These are phyloP conservation scores for Cystobasidium slooffiae DNA, from an alignment of 1,284 basidiomycete genomes.

Conservation along the genomic window DNA sequence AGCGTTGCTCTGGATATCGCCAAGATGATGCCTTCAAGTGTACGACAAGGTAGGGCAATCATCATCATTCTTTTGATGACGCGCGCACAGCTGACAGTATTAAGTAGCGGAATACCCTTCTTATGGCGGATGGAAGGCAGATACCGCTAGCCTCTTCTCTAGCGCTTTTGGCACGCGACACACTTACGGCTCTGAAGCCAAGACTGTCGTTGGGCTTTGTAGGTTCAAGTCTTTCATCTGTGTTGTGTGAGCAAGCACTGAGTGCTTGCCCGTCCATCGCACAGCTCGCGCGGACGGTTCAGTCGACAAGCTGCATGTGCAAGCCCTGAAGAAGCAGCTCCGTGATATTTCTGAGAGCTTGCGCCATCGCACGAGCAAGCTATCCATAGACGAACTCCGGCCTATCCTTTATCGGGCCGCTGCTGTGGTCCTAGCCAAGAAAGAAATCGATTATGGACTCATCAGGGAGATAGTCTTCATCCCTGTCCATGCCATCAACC, in stretches of 20 bases:
- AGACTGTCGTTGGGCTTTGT: conserved; percentile 37
- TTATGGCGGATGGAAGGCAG: conserved; percentile 56
- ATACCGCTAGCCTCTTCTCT: conserved; percentile 52
- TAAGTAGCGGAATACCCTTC: conserved; percentile 52
- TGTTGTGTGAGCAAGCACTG: not conserved
- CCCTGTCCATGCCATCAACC: conserved; percentile 88
- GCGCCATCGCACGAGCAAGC: conserved; percentile 68
- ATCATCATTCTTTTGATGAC: not conserved
- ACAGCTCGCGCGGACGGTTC: conserved; percentile 23
- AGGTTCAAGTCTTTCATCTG: conserved; percentile 56
- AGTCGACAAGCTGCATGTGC: conserved; percentile 62
- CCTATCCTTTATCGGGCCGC: conserved; percentile 86
- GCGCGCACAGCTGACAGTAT: not conserved
- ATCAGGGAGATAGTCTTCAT: conserved; percentile 85
- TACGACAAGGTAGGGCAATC: conserved; percentile 45
- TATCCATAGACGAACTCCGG: conserved; percentile 79
- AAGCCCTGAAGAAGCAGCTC: conserved; percentile 72
- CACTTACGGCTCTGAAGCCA: conserved; percentile 41
- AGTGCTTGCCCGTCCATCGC: conserved; percentile 31
- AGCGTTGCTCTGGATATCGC: conserved; percentile 83
- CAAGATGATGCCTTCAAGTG: conserved; percentile 55
- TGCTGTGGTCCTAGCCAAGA: conserved; percentile 66
- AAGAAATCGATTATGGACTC: conserved; percentile 80
- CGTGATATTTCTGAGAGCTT: conserved; percentile 70
- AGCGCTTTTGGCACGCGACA: conserved; percentile 47